Percentiles rank a stretch among this genome's conserved stretches.
Evolutionary conservation across 78 protist genomes (phyloP).

Genomic region (Bigelowiella natans): DNA sequence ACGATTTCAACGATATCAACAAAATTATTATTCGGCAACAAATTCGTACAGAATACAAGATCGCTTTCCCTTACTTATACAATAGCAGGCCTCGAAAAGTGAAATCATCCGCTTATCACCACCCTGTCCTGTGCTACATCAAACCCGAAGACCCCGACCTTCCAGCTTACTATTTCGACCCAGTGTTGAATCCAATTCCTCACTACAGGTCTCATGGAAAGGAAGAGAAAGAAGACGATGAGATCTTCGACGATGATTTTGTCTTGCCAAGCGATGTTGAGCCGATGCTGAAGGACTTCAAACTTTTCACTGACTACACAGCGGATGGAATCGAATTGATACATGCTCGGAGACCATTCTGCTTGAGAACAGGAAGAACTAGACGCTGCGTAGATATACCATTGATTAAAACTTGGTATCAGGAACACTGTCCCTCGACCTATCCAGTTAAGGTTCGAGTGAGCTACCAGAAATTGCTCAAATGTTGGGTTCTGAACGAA

Average conservation of each 20-base stretch:
- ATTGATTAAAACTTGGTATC: conserved; percentile 66
- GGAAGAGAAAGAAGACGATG: conserved; percentile 41
- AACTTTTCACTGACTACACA: conserved; percentile 75
- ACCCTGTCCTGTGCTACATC: conserved; percentile 65
- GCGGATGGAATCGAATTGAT: conserved; percentile 78
- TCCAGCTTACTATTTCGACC: conserved; percentile 2
- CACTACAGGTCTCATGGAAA: background rate
- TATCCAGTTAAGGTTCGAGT: conserved; percentile 94
- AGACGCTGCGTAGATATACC: conserved; percentile 91
- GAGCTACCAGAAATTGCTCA: conserved; percentile 93
- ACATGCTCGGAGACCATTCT: conserved; percentile 96
- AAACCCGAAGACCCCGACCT: conserved; percentile 52
- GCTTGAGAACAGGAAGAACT: conserved; percentile 74
- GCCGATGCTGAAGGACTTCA: conserved; percentile 48
- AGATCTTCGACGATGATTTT: conserved; percentile 38
- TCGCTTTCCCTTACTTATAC: conserved; percentile 97
- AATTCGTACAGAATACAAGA: conserved; percentile 90
- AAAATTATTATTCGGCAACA: conserved; percentile 90
- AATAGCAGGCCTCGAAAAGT: conserved; percentile 79
- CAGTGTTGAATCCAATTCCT: background rate
- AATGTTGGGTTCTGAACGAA: conserved; percentile 82
- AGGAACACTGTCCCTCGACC: conserved; percentile 86
- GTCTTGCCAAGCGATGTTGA: conserved; percentile 42
- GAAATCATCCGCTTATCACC: conserved; percentile 56
- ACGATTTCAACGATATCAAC: conserved; percentile 97